Conservation (phyloP, 2,329 filamentous ascomycete species). For the Pestalotiopsis sp. region DNA sequence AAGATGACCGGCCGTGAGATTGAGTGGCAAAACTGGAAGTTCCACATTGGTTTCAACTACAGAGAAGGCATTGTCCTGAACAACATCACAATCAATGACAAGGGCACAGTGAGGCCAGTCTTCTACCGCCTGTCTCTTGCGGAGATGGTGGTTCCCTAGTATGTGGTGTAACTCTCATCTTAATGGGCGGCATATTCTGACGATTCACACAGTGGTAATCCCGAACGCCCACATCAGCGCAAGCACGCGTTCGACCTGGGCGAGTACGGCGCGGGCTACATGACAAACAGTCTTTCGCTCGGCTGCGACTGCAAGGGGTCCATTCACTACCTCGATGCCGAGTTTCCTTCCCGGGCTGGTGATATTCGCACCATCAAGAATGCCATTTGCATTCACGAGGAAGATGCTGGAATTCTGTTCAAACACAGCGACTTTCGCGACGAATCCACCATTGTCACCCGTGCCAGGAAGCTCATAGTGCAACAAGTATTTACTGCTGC, state of each 20-base stretch:
- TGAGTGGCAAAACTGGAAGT: slow-evolving; percentile 90
- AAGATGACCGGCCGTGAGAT: slow-evolving; percentile 72
- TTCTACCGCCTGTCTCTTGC: slow-evolving; percentile 89
- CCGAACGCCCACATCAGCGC: slow-evolving; percentile 76
- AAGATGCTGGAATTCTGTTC: slow-evolving; percentile 89
- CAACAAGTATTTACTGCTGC: slow-evolving; percentile 94
- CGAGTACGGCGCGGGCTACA: slow-evolving; percentile 80
- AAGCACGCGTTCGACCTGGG: slow-evolving; percentile 83
- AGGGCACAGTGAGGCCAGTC: slow-evolving; percentile 72
- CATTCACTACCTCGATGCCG: slow-evolving; percentile 89
- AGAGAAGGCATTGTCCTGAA: slow-evolving; percentile 87
- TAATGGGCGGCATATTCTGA: background rate
- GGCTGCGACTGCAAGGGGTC: slow-evolving; percentile 87
- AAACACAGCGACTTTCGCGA: slow-evolving; percentile 95
- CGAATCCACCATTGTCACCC: slow-evolving; percentile 82
- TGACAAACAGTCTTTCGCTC: slow-evolving; percentile 76
- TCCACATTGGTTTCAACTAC: slow-evolving; percentile 95
- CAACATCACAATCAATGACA: slow-evolving; percentile 89
- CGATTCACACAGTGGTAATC: slow-evolving; percentile 57
- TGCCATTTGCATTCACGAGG: slow-evolving; percentile 93
- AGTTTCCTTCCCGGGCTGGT: slow-evolving; percentile 78
- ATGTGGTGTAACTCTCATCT: slow-evolving; percentile 20
- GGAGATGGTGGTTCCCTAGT: slow-evolving; percentile 92
- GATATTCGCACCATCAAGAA: slow-evolving; percentile 84
- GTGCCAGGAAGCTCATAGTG: slow-evolving; percentile 82